phyloP scores from a whole-genome alignment of 768 basidiomycete genomes.

The Lactarius hatsudake region DNA sequence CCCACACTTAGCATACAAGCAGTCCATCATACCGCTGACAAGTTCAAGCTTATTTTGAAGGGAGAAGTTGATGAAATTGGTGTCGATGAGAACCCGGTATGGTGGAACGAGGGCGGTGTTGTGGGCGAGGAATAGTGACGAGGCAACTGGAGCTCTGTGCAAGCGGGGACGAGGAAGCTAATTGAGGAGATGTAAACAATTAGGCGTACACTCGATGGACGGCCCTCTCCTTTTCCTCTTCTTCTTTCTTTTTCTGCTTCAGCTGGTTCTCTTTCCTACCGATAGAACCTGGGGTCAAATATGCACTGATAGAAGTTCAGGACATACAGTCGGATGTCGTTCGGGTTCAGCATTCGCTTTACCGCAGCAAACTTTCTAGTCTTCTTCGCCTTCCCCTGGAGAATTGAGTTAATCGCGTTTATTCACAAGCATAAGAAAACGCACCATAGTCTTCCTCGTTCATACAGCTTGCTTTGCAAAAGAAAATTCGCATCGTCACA shows the following conservation, averaged over 20 bases:
- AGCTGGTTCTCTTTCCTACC: constrained; percentile 88
- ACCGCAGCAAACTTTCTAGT: constrained; percentile 93
- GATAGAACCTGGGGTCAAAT: neutral
- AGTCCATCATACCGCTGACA: constrained; percentile 99
- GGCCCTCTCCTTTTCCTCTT: constrained; percentile 73
- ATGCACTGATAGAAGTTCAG: neutral
- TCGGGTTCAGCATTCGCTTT: constrained; percentile 91
- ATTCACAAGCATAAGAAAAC: neutral
- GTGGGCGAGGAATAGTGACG: constrained; percentile 91
- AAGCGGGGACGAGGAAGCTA: constrained; percentile 7
- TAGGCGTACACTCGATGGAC: constrained; percentile 72
- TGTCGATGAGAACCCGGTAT: constrained; percentile 96
- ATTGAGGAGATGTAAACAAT: neutral
- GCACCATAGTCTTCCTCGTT: constrained; percentile 8
- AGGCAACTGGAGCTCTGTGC: constrained; percentile 76
- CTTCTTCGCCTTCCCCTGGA: constrained; percentile 85
- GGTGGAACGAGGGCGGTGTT: constrained; percentile 96
- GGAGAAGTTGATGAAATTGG: constrained; percentile 99
- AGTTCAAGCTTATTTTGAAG: constrained; percentile 97
- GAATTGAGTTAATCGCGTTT: neutral
- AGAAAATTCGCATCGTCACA: neutral
- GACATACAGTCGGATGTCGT: constrained; percentile 85
- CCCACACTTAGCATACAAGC: constrained; percentile 94
- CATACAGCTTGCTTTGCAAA: neutral
- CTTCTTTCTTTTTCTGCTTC: constrained; percentile 84